A percentile compares a stretch with the other conserved stretches of the same genome.
phyloP scores from a whole-genome alignment of 2,329 filamentous ascomycete genomes.

The Phaeophleospora eucalypticola region DNA sequence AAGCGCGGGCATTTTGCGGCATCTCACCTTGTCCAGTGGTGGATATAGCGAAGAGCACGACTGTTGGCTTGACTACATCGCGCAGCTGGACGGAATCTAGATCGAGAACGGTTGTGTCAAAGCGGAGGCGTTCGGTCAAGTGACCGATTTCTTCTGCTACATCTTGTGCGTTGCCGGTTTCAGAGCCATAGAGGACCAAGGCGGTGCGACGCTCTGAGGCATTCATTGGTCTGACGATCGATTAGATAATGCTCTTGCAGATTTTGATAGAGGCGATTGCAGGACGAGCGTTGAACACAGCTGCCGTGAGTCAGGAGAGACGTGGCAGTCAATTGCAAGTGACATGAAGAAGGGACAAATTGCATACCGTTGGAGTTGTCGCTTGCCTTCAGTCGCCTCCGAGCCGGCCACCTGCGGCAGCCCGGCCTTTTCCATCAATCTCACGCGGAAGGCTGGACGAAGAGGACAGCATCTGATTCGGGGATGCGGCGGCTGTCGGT shows the following conservation, averaged over 20 bases:
- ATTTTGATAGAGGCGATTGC: neutral
- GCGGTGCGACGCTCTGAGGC: conserved; percentile 41
- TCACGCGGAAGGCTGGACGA: neutral
- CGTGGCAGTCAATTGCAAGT: neutral
- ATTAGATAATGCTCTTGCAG: neutral
- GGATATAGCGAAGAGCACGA: conserved; percentile 78
- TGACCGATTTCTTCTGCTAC: conserved; percentile 79
- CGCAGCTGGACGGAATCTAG: conserved; percentile 68
- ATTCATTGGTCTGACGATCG: neutral
- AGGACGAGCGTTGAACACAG: neutral
- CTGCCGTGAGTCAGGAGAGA: neutral
- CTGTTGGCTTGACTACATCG: conserved; percentile 42
- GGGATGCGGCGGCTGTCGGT: neutral
- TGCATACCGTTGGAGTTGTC: too few relatives aligned
- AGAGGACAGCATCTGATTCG: neutral
- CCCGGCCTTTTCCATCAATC: conserved; percentile 23
- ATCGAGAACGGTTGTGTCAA: conserved; percentile 69
- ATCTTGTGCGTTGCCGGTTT: conserved; percentile 92
- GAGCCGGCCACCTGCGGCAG: conserved; percentile 11
- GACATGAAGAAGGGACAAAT: too few relatives aligned
- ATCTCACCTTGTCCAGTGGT: conserved; percentile 95
- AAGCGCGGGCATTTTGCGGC: conserved; percentile 72
- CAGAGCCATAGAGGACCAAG: conserved; percentile 84
- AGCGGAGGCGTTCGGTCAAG: conserved; percentile 71
- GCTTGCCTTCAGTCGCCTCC: conserved; percentile 4